Percentiles rank a stretch among this genome's conserved stretches.
Evolutionary conservation across 2,329 filamentous ascomycete genomes (phyloP).

Genomic region (Tolypocladium guangdongense): DNA sequence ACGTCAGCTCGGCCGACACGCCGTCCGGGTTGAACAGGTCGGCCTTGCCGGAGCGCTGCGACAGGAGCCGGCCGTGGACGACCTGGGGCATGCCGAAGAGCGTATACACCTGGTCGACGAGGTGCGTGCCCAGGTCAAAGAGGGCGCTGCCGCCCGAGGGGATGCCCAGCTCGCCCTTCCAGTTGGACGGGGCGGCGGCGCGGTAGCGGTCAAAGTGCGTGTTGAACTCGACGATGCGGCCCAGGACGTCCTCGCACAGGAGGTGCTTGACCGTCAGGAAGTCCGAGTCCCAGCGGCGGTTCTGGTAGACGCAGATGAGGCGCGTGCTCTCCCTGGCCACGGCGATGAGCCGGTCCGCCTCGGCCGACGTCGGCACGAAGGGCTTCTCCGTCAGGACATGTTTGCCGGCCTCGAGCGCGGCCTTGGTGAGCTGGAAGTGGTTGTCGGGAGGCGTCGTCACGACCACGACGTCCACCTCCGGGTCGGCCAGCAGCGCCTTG

Average conservation of each 20-base stretch:
- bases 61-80: slow-evolving; percentile 58
- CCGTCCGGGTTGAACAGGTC: slow-evolving; percentile 44
- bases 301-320: slow-evolving; percentile 61
- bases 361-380: slow-evolving; percentile 60
- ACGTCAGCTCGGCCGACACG: slow-evolving; percentile 55
- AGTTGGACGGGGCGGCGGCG: slow-evolving; percentile 44
- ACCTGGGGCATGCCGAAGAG: slow-evolving; percentile 58
- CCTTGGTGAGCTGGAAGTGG: slow-evolving; percentile 55
- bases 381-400: slow-evolving; percentile 77
- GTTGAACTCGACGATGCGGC: slow-evolving; percentile 66
- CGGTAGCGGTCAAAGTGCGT: slow-evolving; percentile 72
- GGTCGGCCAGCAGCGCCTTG: slow-evolving; percentile 54
- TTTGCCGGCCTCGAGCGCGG: slow-evolving; percentile 59
- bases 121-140: slow-evolving; percentile 66
- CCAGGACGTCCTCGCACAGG: slow-evolving; percentile 46
- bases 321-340: slow-evolving; percentile 40
- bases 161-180: slow-evolving; percentile 55
- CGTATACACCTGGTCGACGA: slow-evolving; percentile 63
- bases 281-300: slow-evolving; percentile 68
- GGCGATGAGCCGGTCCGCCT: slow-evolving; percentile 52
- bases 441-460: slow-evolving; percentile 62
- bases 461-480: slow-evolving; percentile 56
- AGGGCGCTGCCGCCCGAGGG: slow-evolving; percentile 54
- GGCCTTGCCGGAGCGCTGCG: slow-evolving; percentile 43
- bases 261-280: slow-evolving; percentile 60